Evolutionary conservation across 176 grass and related monocot genomes (phyloP).

Genomic region (Bolboschoenus planiculmis): DNA sequence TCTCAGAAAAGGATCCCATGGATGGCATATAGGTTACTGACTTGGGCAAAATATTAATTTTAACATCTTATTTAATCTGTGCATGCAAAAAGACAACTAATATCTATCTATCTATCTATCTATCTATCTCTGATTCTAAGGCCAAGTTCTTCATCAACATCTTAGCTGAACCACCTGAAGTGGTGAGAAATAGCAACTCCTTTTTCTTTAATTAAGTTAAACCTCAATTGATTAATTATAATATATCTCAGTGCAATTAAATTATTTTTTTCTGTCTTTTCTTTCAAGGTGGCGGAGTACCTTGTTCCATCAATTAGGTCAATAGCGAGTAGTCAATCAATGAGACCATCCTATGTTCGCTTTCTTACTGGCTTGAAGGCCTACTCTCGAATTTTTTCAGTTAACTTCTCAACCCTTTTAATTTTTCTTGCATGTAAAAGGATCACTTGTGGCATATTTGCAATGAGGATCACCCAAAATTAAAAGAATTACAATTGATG

Average conservation of each 20-base stretch:
- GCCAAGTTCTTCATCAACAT: slow-evolving; percentile 99
- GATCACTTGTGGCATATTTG: too few species aligned
- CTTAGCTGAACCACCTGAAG: slow-evolving; percentile 92
- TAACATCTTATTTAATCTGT: neutral
- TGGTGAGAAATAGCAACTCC: slow-evolving; percentile 48
- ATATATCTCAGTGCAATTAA: neutral
- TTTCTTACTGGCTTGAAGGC: slow-evolving; percentile 98
- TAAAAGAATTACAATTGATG: neutral
- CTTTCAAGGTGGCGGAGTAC: slow-evolving; percentile 67
- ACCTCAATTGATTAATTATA: neutral
- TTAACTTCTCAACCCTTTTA: slow-evolving; percentile 15
- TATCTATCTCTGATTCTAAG: slow-evolving; percentile 30
- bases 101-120: neutral
- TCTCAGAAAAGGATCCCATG: neutral
- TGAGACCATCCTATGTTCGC: slow-evolving; percentile 90
- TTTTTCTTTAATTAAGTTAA: neutral
- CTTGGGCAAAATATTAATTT: neutral
- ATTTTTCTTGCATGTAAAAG: neutral
- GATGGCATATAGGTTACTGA: neutral
- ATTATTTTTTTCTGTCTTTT: slow-evolving; percentile 25
- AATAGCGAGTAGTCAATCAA: slow-evolving; percentile 58
- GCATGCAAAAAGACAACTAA: neutral
- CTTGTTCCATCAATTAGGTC: slow-evolving; percentile 79
- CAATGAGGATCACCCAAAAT: neutral
- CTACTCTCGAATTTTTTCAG: slow-evolving; percentile 95